Evolutionary conservation across 73 alveolate genomes (phyloP), one percentile per base, ranked within the genome.

Genomic region (Paramecium sexaurelia): DNA sequence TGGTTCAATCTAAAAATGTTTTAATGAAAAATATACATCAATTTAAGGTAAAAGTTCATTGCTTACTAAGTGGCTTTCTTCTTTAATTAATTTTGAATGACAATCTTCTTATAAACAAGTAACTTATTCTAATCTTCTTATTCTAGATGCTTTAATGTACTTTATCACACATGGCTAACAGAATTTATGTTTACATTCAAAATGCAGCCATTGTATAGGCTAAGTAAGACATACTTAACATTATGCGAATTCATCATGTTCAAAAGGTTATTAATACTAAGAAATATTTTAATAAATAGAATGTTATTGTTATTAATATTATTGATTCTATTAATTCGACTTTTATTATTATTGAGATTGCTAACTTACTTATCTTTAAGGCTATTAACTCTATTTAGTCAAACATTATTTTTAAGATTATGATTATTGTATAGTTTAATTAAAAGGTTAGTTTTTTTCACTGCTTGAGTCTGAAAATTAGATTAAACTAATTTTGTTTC

Each of bases 171-270:
- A 75, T 2, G n/a, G 36, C 19, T 20, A 24, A 19, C 88, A 75
- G 27, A 75, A 75, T 75, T 75, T 9, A 75, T 75, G 88, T 68
- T 35, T 35, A 68, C 85, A 68, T 35, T 32, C 85, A 68, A 68
- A 68, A 32, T 27, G 55, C 11, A 68, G 15, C 85, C 85, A 68
- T 32, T 68, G 7, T 26, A 32, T 35, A 27, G 45, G 85, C 7
- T 68, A 68, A 8, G 45, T 68, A 35, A 24, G 27, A 35, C 85
- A 68, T 11, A 68, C 55, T 26, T 68, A 35, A 27, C 85, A 68
- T 68, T 68, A 32, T 1, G 13, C 33, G 19, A 56, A n/a, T 15
- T 56, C 33, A 8, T 56, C 75, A 56, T n/a, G 13, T 7, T 56
- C 75, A 56, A 56, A 56, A 56, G 75, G 75, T 17, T 56, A 15